Base-by-base conservation (phyloP, 106 monocot genomes). In the Hemerocallis citrina region DNA sequence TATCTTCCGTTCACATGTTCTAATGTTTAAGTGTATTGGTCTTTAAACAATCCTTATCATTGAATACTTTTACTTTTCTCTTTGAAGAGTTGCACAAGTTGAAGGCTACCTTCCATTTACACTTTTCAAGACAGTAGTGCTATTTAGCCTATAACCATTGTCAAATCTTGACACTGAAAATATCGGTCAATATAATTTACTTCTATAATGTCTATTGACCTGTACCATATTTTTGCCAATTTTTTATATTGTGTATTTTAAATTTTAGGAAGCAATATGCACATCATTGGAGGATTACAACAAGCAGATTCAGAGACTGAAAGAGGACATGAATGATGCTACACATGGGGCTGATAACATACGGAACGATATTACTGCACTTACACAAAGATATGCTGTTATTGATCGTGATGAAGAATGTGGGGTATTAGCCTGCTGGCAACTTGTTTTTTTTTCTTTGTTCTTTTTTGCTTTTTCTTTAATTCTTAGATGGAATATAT, bases 271-370 rank as follows among this genome's bases (percentile, higher is more conserved):
- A 68, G 96, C 92, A 64, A 98, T 98, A 49, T 98, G 91, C 60
- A 79, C 92, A 49, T 88, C 96, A 0, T 69, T 98, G 72, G 92
- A 91, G 41, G 96, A 91, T 52, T 98, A 98, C 65, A 88, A 98
- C 74, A 87, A 82, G 67, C 96, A 92, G 72, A 98, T 98, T 65
- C 88, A 98, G 64, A 79, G 80, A 71, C 50, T 98, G 45, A 98
- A 92, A 69, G 65, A 88, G 57, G 96, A 98, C 59, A 98, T 98
- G 96, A 77, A 91, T 65, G 96, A 98, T 82, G 96, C 96, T 45
- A 98, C 96, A 40, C 85, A 54, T 75, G 96, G 96, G 9, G 96
- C 96, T 42, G 96, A 98, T 50, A 92, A 92, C 38, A 98, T 98
- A 59, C 79, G 96, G 61, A 82, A 64, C 64, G 96, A 98, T 71